phyloP scores from a whole-genome alignment of 495 filamentous ascomycete genomes.

The Lophiostoma macrostomum region DNA sequence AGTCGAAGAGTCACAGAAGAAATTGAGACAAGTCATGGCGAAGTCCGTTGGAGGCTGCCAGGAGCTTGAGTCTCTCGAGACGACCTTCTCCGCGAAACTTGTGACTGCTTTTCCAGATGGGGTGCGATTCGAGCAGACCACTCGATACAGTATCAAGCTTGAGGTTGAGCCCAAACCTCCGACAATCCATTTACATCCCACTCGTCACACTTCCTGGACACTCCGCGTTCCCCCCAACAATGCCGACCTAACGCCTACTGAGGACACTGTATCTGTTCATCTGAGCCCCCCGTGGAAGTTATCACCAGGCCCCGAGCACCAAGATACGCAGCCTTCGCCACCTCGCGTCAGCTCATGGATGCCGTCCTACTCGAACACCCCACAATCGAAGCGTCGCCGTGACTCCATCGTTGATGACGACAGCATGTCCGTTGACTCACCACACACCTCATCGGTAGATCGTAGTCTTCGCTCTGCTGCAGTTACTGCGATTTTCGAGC shows the following conservation, averaged over 20 bases:
- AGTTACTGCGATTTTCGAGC: neutral
- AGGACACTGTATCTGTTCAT: neutral
- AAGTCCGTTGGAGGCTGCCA: neutral
- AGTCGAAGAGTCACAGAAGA: neutral
- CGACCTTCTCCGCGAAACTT: constrained; percentile 8
- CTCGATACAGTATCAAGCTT: constrained; percentile 20
- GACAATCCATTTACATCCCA: neutral
- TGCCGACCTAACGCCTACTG: neutral
- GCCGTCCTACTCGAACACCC: constrained; percentile 18
- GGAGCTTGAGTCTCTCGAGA: neutral
- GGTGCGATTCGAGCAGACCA: constrained; percentile 23
- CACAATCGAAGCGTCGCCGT: neutral
- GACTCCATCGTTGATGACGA: neutral
- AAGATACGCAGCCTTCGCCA: neutral
- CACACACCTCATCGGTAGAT: neutral
- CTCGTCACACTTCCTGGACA: neutral
- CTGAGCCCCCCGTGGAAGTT: no score
- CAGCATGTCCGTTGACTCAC: neutral
- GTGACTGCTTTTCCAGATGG: constrained; percentile 4
- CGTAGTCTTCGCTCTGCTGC: neutral
- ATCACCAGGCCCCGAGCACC: no score
- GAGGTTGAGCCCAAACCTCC: neutral
- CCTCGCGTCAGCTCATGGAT: constrained; percentile 10
- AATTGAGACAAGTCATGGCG: no score
- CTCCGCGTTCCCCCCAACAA: neutral